Base-by-base conservation (phyloP, 2,329 filamentous ascomycete genomes). In the Aspergillus hiratsukae region DNA sequence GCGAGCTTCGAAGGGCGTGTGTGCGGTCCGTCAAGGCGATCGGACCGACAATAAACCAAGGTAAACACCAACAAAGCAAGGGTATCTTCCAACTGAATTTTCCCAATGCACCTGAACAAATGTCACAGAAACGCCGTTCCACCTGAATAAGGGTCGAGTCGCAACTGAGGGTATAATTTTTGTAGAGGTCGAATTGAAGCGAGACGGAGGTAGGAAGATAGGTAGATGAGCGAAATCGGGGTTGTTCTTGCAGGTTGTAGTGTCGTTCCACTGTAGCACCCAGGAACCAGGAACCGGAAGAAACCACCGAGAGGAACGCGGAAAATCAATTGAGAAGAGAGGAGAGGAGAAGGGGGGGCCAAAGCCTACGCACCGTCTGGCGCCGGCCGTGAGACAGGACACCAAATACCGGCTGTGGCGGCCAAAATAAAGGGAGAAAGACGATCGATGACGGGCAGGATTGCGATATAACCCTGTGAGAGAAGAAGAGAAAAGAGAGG, bases 351-450 rank as follows among this genome's bases (percentile, higher is more conserved):
- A 56, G 49, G 66, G 69, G 68, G 70, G 72, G 71, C 72, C 71
- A 70, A 71, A 74, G 73, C 72, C 73, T 75, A 75, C 69, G 72
- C 73, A 75, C 73, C 73, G 72, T 75, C 73, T 75, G 73, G 73
- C 72, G 73, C 73, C 72, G 72, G 73, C 70, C 73, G 72, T 73
- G 67, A 75, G 72, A 75, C 72, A 75, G 72, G 72, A 75, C 72
- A 75, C 72, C 72, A 74, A 74, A 68, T 67, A 73, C 71, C 72
- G 72, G 72, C 72, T 74, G 72, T 75, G 72, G 72, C 72, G 72
- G 72, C 72, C 72, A 75, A 71, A 67, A 68, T 62, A 67, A 55
- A 61, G 58, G 48, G 46, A 56, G 5, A 60, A 66, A 69, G 66
- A 63, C 68, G 67, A 67, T 71, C 69, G 66, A 70, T 68, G 58